Conservation (phyloP, 2,329 filamentous ascomycete genomes). For the Sclerotinia trifoliorum region DNA sequence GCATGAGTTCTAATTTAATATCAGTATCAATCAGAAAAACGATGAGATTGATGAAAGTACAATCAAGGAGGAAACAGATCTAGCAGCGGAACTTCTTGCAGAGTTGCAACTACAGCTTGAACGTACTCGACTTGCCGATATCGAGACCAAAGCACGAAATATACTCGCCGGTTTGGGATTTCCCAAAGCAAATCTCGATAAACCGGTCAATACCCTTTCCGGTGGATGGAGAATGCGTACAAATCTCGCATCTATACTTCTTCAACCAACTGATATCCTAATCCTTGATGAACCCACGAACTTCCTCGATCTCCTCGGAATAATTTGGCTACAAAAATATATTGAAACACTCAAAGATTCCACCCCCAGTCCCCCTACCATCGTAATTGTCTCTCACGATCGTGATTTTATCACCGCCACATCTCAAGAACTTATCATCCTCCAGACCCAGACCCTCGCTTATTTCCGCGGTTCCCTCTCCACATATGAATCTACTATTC, state of each 20-base stretch:
- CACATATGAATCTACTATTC: constrained; percentile 66
- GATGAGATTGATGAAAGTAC: constrained; percentile 55
- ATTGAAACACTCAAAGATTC: constrained; percentile 57
- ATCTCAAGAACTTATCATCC: constrained; percentile 71
- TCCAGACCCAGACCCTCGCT: constrained; percentile 68
- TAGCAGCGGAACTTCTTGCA: constrained; percentile 66
- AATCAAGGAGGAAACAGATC: constrained; percentile 64
- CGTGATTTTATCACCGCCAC: constrained; percentile 75
- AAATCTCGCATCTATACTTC: constrained; percentile 62
- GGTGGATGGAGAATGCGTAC: constrained; percentile 76
- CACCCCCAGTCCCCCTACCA: constrained; percentile 56
- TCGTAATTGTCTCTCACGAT: constrained; percentile 82
- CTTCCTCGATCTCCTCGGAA: constrained; percentile 77
- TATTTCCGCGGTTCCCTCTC: constrained; percentile 75
- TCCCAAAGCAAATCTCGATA: constrained; percentile 58
- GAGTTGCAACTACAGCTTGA: constrained; percentile 68
- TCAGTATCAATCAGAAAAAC: constrained; percentile 50
- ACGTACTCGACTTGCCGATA: constrained; percentile 59
- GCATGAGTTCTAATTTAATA: neutral
- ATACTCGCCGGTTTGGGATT: constrained; percentile 62
- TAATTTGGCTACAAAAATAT: constrained; percentile 80
- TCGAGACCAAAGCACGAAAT: constrained; percentile 64
- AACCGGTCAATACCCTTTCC: constrained; percentile 64
- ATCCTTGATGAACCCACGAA: constrained; percentile 88
- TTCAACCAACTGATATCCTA: constrained; percentile 72